Evolutionary conservation across 2,329 filamentous ascomycete species (phyloP).

Genomic region (Tolypocladium cylindrosporum): DNA sequence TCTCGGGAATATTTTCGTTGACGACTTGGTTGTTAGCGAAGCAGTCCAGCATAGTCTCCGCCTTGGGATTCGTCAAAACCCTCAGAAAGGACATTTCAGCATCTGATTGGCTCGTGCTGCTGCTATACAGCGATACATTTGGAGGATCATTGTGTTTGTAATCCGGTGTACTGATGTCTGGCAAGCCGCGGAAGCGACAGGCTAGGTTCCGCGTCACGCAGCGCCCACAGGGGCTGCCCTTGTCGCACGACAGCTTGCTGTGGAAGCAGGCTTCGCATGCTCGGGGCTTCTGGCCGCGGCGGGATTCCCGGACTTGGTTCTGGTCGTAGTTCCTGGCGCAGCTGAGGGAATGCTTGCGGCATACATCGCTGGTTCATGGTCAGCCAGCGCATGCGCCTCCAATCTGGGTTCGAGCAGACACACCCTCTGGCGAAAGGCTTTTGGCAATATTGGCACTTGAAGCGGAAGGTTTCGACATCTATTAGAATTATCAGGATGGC

Average conservation of each 20-base stretch:
- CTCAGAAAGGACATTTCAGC: not conserved
- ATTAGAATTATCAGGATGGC: not conserved
- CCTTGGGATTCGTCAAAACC: constrained; percentile 3
- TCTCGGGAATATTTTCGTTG: constrained; percentile 2
- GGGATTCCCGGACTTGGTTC: constrained; percentile 8
- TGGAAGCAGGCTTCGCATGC: constrained; percentile 19
- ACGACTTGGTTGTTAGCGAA: constrained; percentile 1
- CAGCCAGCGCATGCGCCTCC: not conserved
- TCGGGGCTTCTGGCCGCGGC: constrained; percentile 15
- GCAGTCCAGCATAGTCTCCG: constrained; percentile 2
- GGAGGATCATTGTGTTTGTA: not conserved
- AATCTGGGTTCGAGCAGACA: not conserved
- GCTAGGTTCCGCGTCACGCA: constrained; percentile 10
- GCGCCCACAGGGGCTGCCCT: constrained; percentile 12
- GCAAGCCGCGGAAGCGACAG: constrained; percentile 1
- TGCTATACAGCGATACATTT: not conserved
- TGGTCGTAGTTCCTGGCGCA: constrained; percentile 5
- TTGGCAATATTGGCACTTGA: constrained; percentile 1
- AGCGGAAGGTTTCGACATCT: not conserved
- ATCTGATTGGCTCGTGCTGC: not conserved
- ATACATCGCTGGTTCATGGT: constrained; percentile 1
- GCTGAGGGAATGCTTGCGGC: constrained; percentile 1
- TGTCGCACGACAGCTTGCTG: constrained; percentile 18
- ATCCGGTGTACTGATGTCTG: not conserved
- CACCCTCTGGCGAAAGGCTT: not conserved